Evolutionary conservation across 2,329 filamentous ascomycete species (phyloP).

Genomic region (Magnaporthales sp.): DNA sequence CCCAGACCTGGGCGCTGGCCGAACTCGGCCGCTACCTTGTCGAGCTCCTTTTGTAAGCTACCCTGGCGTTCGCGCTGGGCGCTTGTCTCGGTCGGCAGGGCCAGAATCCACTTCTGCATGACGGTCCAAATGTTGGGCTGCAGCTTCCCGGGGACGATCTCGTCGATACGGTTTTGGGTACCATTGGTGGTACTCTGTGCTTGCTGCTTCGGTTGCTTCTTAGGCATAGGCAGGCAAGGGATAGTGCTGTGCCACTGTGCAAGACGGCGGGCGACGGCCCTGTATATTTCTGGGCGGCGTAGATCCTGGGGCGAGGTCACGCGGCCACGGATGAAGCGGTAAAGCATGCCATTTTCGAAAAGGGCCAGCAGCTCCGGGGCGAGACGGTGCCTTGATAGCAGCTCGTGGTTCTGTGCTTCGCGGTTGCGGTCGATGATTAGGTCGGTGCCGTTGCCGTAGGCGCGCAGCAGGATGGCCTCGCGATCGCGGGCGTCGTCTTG

Average conservation of each 20-base stretch:
- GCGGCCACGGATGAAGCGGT: slow-evolving; percentile 77
- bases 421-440: slow-evolving; percentile 93
- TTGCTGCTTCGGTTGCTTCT: slow-evolving; percentile 16
- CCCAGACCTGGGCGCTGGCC: slow-evolving; percentile 72
- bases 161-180: slow-evolving; percentile 33
- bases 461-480: slow-evolving; percentile 80
- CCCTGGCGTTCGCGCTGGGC: slow-evolving; percentile 59
- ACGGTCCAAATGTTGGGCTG: slow-evolving; percentile 90
- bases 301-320: slow-evolving; percentile 77
- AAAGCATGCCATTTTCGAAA: slow-evolving; percentile 94
- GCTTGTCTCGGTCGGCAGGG: slow-evolving; percentile 66
- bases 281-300: slow-evolving; percentile 65
- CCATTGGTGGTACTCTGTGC: slow-evolving; percentile 17
- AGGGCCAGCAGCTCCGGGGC: slow-evolving; percentile 82
- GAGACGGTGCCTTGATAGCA: slow-evolving; percentile 74
- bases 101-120: slow-evolving; percentile 91
- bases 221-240: slow-evolving; percentile 39
- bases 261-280: slow-evolving; percentile 72
- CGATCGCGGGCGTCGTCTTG: slow-evolving; percentile 40
- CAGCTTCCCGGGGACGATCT: slow-evolving; percentile 56
- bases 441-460: slow-evolving; percentile 91
- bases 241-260: slow-evolving; percentile 86
- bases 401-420: slow-evolving; percentile 70
- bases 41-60: slow-evolving; percentile 65
- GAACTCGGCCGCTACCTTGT: slow-evolving; percentile 59